phyloP scores from a whole-genome alignment of 2,329 filamentous ascomycete genomes.

The Penicillium sp. region DNA sequence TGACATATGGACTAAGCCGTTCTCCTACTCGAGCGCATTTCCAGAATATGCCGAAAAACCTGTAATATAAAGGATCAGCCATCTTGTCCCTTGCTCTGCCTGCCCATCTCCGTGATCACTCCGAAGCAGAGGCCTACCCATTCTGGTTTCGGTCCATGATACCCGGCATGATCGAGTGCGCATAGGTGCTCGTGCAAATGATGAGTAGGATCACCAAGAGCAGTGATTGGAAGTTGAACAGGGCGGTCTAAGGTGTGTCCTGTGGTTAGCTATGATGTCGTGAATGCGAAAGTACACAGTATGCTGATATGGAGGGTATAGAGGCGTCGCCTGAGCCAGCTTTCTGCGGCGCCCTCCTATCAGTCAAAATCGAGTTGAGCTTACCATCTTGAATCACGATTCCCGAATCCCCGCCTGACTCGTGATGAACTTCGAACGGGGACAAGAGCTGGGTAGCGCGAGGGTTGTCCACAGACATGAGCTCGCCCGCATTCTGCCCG shows the following conservation, averaged over 20 bases:
- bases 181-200: constrained; percentile 94
- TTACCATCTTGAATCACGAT: constrained; percentile 36
- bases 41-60: constrained; percentile 87
- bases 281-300: constrained; percentile 7
- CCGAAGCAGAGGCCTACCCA: constrained; percentile 61
- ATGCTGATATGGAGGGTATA: neutral
- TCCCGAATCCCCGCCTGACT: neutral
- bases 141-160: constrained; percentile 93
- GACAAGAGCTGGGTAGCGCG: neutral
- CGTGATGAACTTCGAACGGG: neutral
- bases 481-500: constrained; percentile 26
- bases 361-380: constrained; percentile 9
- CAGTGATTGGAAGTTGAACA: constrained; percentile 99
- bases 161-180: constrained; percentile 84
- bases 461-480: neutral
- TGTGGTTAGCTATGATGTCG: constrained; percentile 21
- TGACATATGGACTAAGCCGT: constrained; percentile 91
- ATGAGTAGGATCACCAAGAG: constrained; percentile 91
- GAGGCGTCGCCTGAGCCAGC: neutral
- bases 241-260: constrained; percentile 68
- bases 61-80: constrained; percentile 38
- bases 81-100: neutral
- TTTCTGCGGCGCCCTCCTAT: neutral
- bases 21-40: constrained; percentile 93
- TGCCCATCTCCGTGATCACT: neutral